Percentiles rank a stretch among this genome's conserved stretches.
Evolutionary conservation across 257 asterid species (phyloP).

Genomic region (Solanum phureja): DNA sequence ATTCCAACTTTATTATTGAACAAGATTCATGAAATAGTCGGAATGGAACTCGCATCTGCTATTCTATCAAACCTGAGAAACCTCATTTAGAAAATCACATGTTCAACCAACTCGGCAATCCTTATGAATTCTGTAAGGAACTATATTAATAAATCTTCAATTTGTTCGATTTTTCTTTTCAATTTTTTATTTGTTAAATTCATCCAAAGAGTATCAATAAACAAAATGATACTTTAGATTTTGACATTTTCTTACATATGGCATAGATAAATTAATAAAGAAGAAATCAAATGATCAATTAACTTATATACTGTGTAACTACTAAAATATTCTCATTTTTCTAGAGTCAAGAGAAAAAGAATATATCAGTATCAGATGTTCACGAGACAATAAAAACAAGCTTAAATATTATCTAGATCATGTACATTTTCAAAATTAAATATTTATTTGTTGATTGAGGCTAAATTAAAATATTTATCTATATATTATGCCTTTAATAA

Average conservation of each 20-base stretch:
- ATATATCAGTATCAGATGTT: neutral
- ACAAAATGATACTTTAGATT: neutral
- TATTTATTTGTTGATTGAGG: neutral
- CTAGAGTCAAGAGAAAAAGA: too few relatives aligned
- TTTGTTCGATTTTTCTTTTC: neutral
- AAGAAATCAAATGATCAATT: neutral
- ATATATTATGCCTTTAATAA: neutral
- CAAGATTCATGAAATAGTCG: neutral
- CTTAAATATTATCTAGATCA: neutral
- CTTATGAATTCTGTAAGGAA: neutral
- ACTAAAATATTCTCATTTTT: neutral
- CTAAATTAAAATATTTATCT: neutral
- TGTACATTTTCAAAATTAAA: neutral
- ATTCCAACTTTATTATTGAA: neutral
- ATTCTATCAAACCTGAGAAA: neutral
- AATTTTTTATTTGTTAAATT: neutral
- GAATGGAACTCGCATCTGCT: neutral
- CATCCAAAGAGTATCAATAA: neutral
- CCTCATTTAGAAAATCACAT: neutral
- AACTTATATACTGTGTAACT: neutral
- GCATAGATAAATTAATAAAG: neutral
- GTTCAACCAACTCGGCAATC: neutral
- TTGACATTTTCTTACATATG: neutral
- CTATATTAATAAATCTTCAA: neutral
- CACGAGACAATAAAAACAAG: neutral